Conservation (phyloP, 1,139 yeast species). For the Trichomonascaceae sp. region DNA sequence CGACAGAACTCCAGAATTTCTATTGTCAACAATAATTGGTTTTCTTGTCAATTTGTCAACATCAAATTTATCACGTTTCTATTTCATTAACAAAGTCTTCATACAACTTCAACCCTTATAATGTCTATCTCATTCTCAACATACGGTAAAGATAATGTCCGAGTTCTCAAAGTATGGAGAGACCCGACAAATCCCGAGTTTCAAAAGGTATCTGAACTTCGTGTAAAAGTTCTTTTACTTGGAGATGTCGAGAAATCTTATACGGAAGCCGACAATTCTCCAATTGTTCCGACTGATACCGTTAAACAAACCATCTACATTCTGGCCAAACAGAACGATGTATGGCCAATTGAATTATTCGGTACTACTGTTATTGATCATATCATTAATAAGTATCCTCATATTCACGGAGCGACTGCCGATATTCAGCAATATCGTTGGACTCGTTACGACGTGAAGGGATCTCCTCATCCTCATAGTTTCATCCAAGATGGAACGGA, state of each 20-base stretch:
- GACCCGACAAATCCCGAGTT: constrained; percentile 60
- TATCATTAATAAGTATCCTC: constrained; percentile 67
- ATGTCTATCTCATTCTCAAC: constrained; percentile 37
- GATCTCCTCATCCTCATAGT: constrained; percentile 74
- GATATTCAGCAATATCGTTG: constrained; percentile 67
- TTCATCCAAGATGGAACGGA: constrained; percentile 82
- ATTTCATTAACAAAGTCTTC: too few species aligned
- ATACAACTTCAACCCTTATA: neutral
- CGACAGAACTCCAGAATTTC: neutral
- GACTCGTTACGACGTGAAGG: constrained; percentile 70
- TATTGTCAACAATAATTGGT: neutral
- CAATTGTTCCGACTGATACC: constrained; percentile 92
- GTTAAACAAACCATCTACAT: constrained; percentile 81
- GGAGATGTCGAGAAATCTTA: constrained; percentile 76
- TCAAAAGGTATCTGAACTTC: constrained; percentile 81
- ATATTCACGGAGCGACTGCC: constrained; percentile 66
- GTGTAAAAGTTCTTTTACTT: constrained; percentile 64
- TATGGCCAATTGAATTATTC: constrained; percentile 84
- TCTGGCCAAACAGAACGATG: constrained; percentile 70
- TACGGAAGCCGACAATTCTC: constrained; percentile 79
- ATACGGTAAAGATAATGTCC: constrained; percentile 89
- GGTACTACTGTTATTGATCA: constrained; percentile 82
- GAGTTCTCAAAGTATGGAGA: constrained; percentile 79
- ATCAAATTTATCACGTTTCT: too few species aligned
- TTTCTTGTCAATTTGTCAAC: too few species aligned